These are phyloP conservation scores for Isabelozyma rhagii DNA, from an alignment of 805 yeast genomes.

Conservation along the genomic window DNA sequence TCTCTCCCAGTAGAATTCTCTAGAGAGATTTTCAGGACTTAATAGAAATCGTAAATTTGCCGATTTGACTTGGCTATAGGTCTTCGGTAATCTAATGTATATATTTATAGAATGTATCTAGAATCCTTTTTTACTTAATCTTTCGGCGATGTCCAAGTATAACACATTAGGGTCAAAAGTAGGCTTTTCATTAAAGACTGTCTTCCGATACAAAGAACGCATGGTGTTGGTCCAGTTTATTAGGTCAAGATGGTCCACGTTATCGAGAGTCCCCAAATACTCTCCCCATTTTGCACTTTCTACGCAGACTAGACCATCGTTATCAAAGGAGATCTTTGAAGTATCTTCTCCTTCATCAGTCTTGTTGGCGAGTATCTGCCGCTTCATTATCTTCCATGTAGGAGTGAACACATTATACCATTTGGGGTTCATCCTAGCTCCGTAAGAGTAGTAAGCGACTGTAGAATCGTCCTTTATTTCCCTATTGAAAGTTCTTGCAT, in stretches of 20 bases:
- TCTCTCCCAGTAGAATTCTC: slow-evolving; percentile 7
- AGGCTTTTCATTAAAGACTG: slow-evolving; percentile 27
- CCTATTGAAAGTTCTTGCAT: slow-evolving; percentile 53
- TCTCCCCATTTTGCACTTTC: slow-evolving; percentile 80
- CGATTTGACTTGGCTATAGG: too few relatives aligned
- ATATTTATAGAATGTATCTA: slow-evolving; percentile 17
- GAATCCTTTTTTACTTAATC: slow-evolving; percentile 56
- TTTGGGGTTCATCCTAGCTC: slow-evolving; percentile 66
- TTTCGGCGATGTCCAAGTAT: slow-evolving; percentile 65
- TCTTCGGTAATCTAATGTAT: not conserved
- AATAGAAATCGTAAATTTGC: too few relatives aligned
- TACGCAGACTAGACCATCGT: slow-evolving; percentile 86
- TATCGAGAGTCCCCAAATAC: slow-evolving; percentile 71
- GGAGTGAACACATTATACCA: slow-evolving; percentile 59
- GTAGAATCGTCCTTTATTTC: slow-evolving; percentile 50
- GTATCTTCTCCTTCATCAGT: not conserved
- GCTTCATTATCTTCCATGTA: slow-evolving; percentile 62
- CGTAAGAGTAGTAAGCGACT: slow-evolving; percentile 79
- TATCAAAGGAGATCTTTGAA: slow-evolving; percentile 41
- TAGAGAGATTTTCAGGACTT: too few relatives aligned
- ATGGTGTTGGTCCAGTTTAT: slow-evolving; percentile 74
- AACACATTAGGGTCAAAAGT: slow-evolving; percentile 65
- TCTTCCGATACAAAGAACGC: slow-evolving; percentile 33
- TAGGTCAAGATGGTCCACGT: slow-evolving; percentile 82
- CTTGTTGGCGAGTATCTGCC: not conserved